Conservation (phyloP, 192 early-diverging fungal species). For the Backusella tarrabulga region DNA sequence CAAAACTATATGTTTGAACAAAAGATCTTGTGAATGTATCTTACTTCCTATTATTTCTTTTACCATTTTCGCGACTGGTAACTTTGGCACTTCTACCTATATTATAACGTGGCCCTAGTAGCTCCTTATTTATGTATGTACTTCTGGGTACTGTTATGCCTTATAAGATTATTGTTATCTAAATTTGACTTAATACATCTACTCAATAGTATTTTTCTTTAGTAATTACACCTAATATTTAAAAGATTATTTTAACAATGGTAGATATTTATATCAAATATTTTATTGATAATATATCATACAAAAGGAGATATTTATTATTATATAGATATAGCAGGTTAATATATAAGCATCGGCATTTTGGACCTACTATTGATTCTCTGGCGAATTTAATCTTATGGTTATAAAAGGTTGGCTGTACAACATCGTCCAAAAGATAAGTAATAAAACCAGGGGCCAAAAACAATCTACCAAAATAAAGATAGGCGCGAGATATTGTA, state of each 20-base stretch:
- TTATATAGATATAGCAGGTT: neutral
- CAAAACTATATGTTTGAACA: neutral
- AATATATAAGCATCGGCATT: neutral
- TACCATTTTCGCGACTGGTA: neutral
- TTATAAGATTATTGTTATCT: neutral
- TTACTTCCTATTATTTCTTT: neutral
- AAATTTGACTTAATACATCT: too few species aligned
- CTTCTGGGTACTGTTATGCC: neutral
- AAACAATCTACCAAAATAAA: too few species aligned
- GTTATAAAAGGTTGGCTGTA: too few species aligned
- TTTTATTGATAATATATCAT: too few species aligned
- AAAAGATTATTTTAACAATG: too few species aligned
- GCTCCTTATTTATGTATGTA: neutral
- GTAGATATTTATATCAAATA: too few species aligned
- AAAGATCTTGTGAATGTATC: neutral
- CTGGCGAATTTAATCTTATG: too few species aligned
- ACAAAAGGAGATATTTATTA: too few species aligned
- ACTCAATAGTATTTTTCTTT: neutral
- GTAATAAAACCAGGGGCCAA: too few species aligned
- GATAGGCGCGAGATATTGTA: neutral
- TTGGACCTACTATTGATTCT: neutral
- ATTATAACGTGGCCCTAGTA: neutral
- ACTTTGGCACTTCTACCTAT: neutral
- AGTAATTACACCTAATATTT: too few species aligned
- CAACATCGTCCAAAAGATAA: too few species aligned